These are phyloP conservation scores for Trichosanthes cucumerina DNA, from an alignment of 306 rosid genomes.

Conservation along the genomic window DNA sequence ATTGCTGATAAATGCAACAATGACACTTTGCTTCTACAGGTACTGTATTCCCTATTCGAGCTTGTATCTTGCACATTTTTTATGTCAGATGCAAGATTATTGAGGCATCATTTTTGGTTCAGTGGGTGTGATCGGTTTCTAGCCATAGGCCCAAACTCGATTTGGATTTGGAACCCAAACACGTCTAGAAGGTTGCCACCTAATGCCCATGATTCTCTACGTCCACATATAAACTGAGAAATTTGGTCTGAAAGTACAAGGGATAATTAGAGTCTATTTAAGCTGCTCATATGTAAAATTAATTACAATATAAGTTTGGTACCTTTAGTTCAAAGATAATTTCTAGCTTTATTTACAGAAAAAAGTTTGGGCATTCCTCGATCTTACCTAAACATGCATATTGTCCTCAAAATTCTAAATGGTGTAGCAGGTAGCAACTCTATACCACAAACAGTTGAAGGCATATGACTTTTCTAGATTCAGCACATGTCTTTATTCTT, in stretches of 20 bases:
- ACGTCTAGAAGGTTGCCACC: neutral
- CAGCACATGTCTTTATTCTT: too few relatives aligned
- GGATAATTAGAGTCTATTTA: neutral
- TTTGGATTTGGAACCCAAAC: neutral
- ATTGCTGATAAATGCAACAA: slow-evolving; percentile 87
- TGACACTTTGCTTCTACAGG: slow-evolving; percentile 93
- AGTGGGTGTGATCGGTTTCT: neutral
- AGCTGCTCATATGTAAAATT: neutral
- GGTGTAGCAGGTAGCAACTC: neutral
- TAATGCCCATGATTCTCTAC: neutral
- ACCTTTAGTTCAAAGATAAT: neutral
- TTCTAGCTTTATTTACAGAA: neutral
- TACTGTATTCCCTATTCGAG: slow-evolving; percentile 26
- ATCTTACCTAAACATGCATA: too few relatives aligned
- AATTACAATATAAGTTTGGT: neutral
- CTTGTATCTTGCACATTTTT: neutral
- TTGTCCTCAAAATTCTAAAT: neutral
- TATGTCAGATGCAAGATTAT: neutral
- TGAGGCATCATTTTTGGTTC: neutral
- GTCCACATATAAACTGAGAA: neutral
- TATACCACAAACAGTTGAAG: neutral
- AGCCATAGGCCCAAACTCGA: neutral
- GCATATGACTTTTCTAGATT: neutral
- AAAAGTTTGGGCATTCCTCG: neutral
- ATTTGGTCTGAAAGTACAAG: neutral